Percentiles rank a stretch among this genome's conserved stretches.
Conservation (phyloP, 2,329 filamentous ascomycete species). For the Cytospora piceae region DNA sequence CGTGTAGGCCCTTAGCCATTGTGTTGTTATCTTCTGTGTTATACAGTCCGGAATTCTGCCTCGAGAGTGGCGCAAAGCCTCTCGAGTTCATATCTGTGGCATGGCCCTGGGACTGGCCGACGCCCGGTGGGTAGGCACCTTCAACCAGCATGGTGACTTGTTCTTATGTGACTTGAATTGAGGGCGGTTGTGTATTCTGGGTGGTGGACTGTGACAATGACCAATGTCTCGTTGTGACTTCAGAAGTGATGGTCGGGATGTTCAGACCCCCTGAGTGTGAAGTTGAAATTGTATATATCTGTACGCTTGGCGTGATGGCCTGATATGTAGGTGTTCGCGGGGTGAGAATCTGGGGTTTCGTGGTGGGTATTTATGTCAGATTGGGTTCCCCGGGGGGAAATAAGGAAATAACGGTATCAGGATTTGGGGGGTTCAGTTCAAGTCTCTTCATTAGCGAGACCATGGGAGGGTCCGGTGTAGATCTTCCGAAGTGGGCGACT, state of each 20-base stretch:
- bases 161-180: not conserved
- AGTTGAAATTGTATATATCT: not conserved
- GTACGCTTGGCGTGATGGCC: conserved; percentile 13
- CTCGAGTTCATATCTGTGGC: conserved; percentile 19
- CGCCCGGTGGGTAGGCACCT: conserved; percentile 22
- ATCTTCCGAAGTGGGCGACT: conserved; percentile 20
- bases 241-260: not conserved
- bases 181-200: not conserved
- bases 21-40: conserved; percentile 47
- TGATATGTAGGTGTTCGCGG: conserved; percentile 11
- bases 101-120: conserved; percentile 20
- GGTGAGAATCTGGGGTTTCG: conserved; percentile 23
- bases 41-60: conserved; percentile 34
- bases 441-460: conserved; percentile 47
- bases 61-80: conserved; percentile 30
- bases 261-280: not conserved
- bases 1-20: conserved; percentile 41
- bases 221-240: not conserved
- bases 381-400: conserved; percentile 17
- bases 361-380: conserved; percentile 27
- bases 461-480: conserved; percentile 39
- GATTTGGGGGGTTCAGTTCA: conserved; percentile 29
- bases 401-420: conserved; percentile 27
- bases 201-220: not conserved
- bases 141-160: conserved; percentile 26